phyloP scores from a whole-genome alignment of 305 asterid genomes.

The Fraxinus baroniana region DNA sequence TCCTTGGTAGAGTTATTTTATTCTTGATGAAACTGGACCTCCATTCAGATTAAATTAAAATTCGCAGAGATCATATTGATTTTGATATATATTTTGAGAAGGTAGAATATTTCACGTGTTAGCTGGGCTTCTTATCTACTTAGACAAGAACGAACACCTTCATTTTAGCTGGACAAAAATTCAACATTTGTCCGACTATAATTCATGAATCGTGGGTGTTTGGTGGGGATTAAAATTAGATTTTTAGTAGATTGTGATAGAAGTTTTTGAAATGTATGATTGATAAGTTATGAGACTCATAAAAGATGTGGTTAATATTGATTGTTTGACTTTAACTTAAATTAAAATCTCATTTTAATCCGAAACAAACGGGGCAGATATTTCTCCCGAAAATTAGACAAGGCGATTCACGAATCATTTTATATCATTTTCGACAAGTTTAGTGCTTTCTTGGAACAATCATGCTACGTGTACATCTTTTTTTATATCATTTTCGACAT shows the following conservation, averaged over 20 bases:
- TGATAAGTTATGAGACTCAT: too few relatives aligned
- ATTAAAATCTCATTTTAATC: too few relatives aligned
- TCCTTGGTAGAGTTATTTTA: background rate
- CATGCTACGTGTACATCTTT: too few relatives aligned
- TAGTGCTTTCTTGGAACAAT: background rate
- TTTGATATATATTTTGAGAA: background rate
- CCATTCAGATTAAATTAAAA: background rate
- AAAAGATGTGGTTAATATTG: background rate
- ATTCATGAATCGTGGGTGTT: too few relatives aligned
- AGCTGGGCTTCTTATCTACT: background rate
- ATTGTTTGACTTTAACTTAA: background rate
- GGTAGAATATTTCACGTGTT: background rate
- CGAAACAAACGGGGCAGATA: too few relatives aligned
- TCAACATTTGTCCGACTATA: background rate
- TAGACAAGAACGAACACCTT: background rate
- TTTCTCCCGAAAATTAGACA: too few relatives aligned
- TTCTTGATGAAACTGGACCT: conserved; percentile 4
- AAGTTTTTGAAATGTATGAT: too few relatives aligned
- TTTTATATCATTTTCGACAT: too few relatives aligned
- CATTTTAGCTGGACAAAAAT: background rate
- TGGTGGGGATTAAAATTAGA: too few relatives aligned
- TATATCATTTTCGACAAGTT: background rate
- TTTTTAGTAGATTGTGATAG: too few relatives aligned
- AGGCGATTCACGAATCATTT: too few relatives aligned
- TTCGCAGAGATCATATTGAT: background rate